Conservation (phyloP, 495 filamentous ascomycete species). For the Pyronema omphalodes region DNA sequence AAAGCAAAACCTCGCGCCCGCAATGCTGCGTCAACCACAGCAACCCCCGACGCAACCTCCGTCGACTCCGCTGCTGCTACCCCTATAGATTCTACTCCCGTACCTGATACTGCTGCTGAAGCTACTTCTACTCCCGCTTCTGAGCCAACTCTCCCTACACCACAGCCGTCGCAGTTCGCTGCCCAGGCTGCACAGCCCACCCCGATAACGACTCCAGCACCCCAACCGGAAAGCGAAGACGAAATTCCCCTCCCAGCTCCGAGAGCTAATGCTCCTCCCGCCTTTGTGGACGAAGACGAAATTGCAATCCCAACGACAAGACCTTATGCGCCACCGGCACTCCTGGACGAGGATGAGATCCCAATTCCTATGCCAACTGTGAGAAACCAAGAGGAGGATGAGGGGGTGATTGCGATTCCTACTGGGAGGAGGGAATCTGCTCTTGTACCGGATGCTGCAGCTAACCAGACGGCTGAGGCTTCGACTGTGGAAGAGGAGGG, state of each 20-base stretch:
- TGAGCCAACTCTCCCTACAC: background rate
- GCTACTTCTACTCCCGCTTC: background rate
- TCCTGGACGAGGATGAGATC: background rate
- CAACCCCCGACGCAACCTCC: slow-evolving; percentile 14
- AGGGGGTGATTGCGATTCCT: background rate
- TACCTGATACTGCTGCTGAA: background rate
- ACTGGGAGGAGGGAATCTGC: background rate
- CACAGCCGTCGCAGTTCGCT: background rate
- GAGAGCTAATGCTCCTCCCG: background rate
- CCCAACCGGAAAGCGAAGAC: background rate
- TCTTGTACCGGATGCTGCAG: background rate
- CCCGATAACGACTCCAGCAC: background rate
- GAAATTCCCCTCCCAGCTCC: background rate
- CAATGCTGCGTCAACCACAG: background rate
- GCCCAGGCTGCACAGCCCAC: background rate
- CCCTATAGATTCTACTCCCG: background rate
- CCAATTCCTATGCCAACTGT: background rate
- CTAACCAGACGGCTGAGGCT: background rate
- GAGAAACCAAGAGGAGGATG: background rate
- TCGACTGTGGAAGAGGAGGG: background rate
- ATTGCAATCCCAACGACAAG: background rate
- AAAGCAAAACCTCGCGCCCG: slow-evolving; percentile 16
- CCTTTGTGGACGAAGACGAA: background rate
- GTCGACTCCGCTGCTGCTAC: slow-evolving; percentile 5
- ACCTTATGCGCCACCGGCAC: background rate